Conservation (phyloP, 1,284 basidiomycete genomes). For the Ustilago cynodontis region DNA sequence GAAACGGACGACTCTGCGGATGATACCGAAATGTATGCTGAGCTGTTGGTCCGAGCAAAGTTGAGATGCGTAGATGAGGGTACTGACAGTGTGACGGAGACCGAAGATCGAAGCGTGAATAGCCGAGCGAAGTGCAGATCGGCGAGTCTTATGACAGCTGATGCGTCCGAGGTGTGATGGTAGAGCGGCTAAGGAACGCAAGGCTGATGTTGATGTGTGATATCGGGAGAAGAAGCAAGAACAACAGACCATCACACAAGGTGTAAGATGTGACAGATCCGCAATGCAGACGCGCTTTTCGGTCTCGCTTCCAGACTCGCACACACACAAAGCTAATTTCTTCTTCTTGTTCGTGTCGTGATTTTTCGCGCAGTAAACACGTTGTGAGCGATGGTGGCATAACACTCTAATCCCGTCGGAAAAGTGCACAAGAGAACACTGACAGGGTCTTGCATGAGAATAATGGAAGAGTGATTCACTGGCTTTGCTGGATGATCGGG, state of each 20-base stretch:
- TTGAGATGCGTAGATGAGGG: not conserved
- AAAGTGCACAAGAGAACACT: not conserved
- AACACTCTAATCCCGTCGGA: not conserved
- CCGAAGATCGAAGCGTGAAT: not conserved
- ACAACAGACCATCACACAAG: conserved; percentile 8
- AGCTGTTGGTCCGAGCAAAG: not conserved
- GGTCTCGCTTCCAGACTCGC: not conserved
- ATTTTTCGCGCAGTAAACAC: not conserved
- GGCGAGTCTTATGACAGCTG: not conserved
- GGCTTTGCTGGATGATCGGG: no score
- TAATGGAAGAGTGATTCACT: no score
- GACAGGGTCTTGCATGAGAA: conserved; percentile 2
- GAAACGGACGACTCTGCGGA: not conserved
- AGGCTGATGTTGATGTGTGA: not conserved
- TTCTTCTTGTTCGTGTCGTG: conserved; percentile 10
- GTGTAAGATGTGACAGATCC: conserved; percentile 3
- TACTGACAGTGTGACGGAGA: not conserved
- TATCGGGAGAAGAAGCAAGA: conserved; percentile 9
- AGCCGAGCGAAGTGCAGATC: not conserved
- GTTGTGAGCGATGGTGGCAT: not conserved
- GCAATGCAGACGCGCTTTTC: conserved; percentile 12
- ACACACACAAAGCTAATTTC: not conserved
- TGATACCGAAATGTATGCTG: not conserved
- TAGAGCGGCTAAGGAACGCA: not conserved
- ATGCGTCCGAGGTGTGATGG: not conserved